Evolutionary conservation across 495 filamentous ascomycete genomes (phyloP).

Genomic region (Podospora australis): DNA sequence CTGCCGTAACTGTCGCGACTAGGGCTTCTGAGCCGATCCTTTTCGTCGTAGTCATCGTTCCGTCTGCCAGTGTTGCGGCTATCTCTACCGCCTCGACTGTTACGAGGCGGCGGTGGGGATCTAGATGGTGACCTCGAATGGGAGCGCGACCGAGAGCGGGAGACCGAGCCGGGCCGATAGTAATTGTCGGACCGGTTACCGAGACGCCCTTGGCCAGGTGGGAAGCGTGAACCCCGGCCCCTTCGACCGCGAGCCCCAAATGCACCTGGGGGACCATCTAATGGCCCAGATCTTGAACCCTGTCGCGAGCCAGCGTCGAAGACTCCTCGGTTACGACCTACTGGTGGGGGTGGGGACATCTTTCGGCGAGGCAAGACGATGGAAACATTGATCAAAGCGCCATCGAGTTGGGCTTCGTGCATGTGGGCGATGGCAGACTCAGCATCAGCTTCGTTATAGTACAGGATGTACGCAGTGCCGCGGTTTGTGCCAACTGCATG

Average conservation of each 20-base stretch:
- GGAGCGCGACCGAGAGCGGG: conserved; percentile 41
- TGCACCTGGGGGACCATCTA: conserved; percentile 23
- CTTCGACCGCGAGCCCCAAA: conserved; percentile 30
- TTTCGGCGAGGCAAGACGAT: conserved; percentile 83
- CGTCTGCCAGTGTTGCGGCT: conserved; percentile 31
- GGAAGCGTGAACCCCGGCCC: conserved; percentile 16
- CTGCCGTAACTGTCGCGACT: conserved; percentile 57
- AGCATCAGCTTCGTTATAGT: conserved; percentile 67
- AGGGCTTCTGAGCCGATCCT: conserved; percentile 43
- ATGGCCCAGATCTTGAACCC: conserved; percentile 22
- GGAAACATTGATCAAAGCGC: conserved; percentile 78
- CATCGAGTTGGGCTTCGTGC: conserved; percentile 96
- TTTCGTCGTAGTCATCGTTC: conserved; percentile 21
- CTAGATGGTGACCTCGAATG: conserved; percentile 39
- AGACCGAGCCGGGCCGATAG: conserved; percentile 44
- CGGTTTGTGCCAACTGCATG: conserved; percentile 75
- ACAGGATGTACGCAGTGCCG: conserved; percentile 91
- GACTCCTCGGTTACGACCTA: conserved; percentile 43
- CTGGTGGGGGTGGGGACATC: conserved; percentile 45
- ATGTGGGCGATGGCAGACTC: conserved; percentile 90
- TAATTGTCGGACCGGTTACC: conserved; percentile 47
- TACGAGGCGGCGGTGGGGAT: conserved; percentile 37
- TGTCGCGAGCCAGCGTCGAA: conserved; percentile 43
- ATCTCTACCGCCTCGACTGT: conserved; percentile 38
- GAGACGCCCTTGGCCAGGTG: conserved; percentile 29